Percentiles rank a stretch among this genome's conserved stretches.
These are phyloP conservation scores for Pelargonium cotyledonis DNA, from an alignment of 441 rosid species.

Conservation along the genomic window DNA sequence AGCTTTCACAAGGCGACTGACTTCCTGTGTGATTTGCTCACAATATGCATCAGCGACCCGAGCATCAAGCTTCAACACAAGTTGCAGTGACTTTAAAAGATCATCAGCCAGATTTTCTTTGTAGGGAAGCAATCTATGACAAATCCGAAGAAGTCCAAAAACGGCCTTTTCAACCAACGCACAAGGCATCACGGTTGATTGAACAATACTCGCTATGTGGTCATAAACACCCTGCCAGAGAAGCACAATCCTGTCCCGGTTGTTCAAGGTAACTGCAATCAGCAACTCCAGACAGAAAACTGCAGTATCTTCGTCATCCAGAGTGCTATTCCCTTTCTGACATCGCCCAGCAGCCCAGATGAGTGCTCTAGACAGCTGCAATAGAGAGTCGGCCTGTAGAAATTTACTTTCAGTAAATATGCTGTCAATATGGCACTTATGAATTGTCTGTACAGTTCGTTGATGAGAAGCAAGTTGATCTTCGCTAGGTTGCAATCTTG, in stretches of 20 bases:
- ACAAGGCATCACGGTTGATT: conserved; percentile 85
- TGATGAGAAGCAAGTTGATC: conserved; percentile 93
- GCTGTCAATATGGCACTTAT: conserved; percentile 86
- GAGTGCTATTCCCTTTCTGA: conserved; percentile 60
- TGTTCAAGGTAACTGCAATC: conserved; percentile 84
- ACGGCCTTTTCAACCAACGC: conserved; percentile 86
- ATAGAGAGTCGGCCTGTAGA: conserved; percentile 77
- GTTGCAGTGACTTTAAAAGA: conserved; percentile 84
- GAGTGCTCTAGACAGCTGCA: conserved; percentile 80
- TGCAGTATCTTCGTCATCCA: conserved; percentile 89
- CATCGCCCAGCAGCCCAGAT: conserved; percentile 83
- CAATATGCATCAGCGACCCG: conserved; percentile 95
- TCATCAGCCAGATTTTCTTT: conserved; percentile 92
- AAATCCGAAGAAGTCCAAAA: conserved; percentile 85
- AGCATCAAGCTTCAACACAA: conserved; percentile 88
- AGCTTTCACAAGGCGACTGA: conserved; percentile 87
- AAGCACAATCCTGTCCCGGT: conserved; percentile 79
- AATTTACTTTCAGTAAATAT: conserved; percentile 92
- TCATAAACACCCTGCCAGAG: conserved; percentile 95
- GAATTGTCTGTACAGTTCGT: conserved; percentile 72
- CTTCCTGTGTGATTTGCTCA: conserved; percentile 84
- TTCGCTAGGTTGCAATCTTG: conserved; percentile 82
- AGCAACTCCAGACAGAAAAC: conserved; percentile 93
- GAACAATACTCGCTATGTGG: conserved; percentile 83
- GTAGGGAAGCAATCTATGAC: conserved; percentile 91